Percentiles rank a stretch among this genome's conserved stretches.
Evolutionary conservation across 768 basidiomycete genomes (phyloP).

Genomic region (Psilocybe subaeruginosa): DNA sequence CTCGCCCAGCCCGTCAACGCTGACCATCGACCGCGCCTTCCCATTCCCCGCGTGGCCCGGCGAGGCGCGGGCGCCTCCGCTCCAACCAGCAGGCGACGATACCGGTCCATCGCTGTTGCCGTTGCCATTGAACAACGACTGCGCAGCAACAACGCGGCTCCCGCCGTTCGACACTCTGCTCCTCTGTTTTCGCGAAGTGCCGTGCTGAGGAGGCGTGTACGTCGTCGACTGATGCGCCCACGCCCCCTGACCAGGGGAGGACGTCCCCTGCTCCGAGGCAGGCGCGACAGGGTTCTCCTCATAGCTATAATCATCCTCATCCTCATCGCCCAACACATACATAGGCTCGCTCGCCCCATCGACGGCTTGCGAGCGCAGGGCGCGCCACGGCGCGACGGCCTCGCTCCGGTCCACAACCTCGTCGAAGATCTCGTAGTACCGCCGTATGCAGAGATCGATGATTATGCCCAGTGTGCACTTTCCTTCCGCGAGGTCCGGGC

Average conservation of each 20-base stretch:
- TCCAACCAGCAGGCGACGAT: slow-evolving; percentile 21
- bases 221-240: not conserved
- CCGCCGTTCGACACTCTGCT: slow-evolving; percentile 24
- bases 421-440: slow-evolving; percentile 87
- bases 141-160: slow-evolving; percentile 16
- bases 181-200: slow-evolving; percentile 1
- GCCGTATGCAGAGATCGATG: slow-evolving; percentile 77
- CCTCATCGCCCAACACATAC: slow-evolving; percentile 42
- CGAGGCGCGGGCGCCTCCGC: slow-evolving; percentile 7
- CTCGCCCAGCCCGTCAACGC: slow-evolving; percentile 54
- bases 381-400: slow-evolving; percentile 42
- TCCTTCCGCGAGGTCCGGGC: slow-evolving; percentile 35
- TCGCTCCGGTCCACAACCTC: slow-evolving; percentile 76
- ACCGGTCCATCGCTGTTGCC: slow-evolving; percentile 20
- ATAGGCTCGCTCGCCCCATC: slow-evolving; percentile 19
- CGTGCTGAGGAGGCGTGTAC: not conserved
- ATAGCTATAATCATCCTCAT: slow-evolving; percentile 73
- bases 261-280: slow-evolving; percentile 27
- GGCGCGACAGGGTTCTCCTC: slow-evolving; percentile 68
- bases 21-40: slow-evolving; percentile 63
- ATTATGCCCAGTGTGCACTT: slow-evolving; percentile 71
- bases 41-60: slow-evolving; percentile 26
- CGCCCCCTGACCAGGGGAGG: not conserved
- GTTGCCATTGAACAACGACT: slow-evolving; percentile 21
- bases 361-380: slow-evolving; percentile 28